Evolutionary conservation across 2,329 filamentous ascomycete genomes (phyloP).

Genomic region (Diatrype stigma): DNA sequence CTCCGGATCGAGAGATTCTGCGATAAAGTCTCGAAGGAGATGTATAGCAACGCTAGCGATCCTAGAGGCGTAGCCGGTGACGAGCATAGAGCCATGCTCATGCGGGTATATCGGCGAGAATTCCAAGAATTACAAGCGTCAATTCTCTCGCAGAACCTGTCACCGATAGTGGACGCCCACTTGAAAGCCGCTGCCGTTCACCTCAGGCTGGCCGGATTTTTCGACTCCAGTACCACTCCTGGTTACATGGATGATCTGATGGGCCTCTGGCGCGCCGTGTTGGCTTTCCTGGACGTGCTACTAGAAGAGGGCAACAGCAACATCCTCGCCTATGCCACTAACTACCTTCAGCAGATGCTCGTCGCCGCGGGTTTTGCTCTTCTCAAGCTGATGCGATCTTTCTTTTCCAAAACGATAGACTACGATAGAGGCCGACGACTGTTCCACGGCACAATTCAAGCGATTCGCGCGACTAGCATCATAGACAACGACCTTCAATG

Average conservation of each 20-base stretch:
- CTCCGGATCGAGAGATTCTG: slow-evolving; percentile 71
- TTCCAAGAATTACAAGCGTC: slow-evolving; percentile 59
- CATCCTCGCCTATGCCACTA: slow-evolving; percentile 63
- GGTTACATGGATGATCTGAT: slow-evolving; percentile 72
- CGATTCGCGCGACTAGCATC: slow-evolving; percentile 69
- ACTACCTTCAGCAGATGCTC: slow-evolving; percentile 81
- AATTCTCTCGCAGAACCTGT: slow-evolving; percentile 55
- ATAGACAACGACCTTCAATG: slow-evolving; percentile 75
- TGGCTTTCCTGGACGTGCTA: slow-evolving; percentile 64
- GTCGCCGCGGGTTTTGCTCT: slow-evolving; percentile 76
- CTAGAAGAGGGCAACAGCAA: slow-evolving; percentile 52
- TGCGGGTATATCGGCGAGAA: slow-evolving; percentile 62
- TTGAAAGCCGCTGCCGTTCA: slow-evolving; percentile 71
- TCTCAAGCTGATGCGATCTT: slow-evolving; percentile 73
- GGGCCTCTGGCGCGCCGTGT: slow-evolving; percentile 69
- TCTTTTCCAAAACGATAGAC: slow-evolving; percentile 70
- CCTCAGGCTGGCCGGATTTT: slow-evolving; percentile 74
- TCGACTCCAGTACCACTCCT: slow-evolving; percentile 68
- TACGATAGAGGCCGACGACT: slow-evolving; percentile 62
- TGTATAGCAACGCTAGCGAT: slow-evolving; percentile 74
- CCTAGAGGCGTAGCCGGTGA: slow-evolving; percentile 65
- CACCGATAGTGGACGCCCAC: slow-evolving; percentile 59
- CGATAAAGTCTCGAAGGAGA: slow-evolving; percentile 73
- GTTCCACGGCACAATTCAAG: slow-evolving; percentile 67
- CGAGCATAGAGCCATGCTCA: slow-evolving; percentile 62